These are phyloP conservation scores for Fraxinus greggii DNA, from an alignment of 305 asterid species.

Conservation along the genomic window DNA sequence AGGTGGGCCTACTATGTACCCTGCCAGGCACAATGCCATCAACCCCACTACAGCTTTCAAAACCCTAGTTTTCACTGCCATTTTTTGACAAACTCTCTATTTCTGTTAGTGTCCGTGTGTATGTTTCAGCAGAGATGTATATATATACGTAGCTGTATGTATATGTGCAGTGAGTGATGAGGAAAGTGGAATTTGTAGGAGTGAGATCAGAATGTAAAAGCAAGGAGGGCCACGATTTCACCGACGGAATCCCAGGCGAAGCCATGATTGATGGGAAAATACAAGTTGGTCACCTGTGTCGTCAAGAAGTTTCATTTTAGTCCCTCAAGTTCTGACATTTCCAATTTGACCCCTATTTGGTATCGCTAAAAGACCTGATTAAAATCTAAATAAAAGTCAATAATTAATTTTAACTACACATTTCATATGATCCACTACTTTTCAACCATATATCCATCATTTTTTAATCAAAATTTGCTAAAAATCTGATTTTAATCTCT, in stretches of 20 bases:
- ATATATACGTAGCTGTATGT: neutral
- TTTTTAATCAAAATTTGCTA: no score
- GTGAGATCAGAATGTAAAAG: neutral
- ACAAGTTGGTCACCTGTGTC: neutral
- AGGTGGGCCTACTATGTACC: conserved; percentile 57
- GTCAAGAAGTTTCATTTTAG: neutral
- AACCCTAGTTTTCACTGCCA: conserved; percentile 44
- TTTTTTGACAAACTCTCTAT: neutral
- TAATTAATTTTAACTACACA: no score
- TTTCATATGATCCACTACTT: no score
- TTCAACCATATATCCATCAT: no score
- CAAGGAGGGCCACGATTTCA: neutral
- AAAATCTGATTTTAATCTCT: no score
- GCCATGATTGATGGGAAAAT: neutral
- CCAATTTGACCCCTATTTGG: neutral
- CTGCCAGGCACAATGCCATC: conserved; percentile 46
- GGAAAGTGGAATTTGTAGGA: neutral
- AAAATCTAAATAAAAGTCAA: no score
- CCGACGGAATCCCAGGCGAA: neutral
- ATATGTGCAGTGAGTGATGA: neutral
- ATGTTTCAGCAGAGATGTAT: neutral
- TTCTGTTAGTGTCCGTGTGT: neutral
- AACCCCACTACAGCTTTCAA: conserved; percentile 34
- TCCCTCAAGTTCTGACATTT: neutral
- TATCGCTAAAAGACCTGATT: no score